phyloP scores from a whole-genome alignment of 306 rosid species.

The Canavalia ensiformis region DNA sequence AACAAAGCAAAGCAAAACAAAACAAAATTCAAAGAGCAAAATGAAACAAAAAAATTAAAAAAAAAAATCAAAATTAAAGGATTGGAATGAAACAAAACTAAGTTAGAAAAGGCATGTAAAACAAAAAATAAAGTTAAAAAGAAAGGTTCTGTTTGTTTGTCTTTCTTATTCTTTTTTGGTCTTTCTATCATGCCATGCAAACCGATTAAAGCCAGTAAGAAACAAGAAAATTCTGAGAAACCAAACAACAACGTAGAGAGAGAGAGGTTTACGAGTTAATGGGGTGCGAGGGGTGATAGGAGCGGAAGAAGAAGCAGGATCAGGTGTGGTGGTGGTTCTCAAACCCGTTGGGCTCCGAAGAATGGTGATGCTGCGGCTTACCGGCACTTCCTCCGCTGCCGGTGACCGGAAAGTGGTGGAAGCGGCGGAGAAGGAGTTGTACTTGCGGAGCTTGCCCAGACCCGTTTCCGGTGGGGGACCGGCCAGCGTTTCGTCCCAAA shows the following conservation, averaged over 20 bases:
- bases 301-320: slow-evolving; percentile 51
- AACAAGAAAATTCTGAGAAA: not conserved
- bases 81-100: too few relatives aligned
- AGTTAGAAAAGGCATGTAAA: too few relatives aligned
- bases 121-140: not conserved
- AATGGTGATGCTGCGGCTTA: slow-evolving; percentile 81
- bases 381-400: slow-evolving; percentile 45
- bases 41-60: too few relatives aligned
- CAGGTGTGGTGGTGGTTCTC: slow-evolving; percentile 36
- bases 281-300: slow-evolving; percentile 70
- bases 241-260: not conserved
- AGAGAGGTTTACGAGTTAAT: slow-evolving; percentile 56
- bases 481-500: slow-evolving; percentile 98
- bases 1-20: too few relatives aligned
- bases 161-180: too few relatives aligned
- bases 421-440: slow-evolving; percentile 57
- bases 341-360: slow-evolving; percentile 45
- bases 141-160: not conserved
- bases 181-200: not conserved
- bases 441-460: slow-evolving; percentile 85
- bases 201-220: slow-evolving; percentile 10
- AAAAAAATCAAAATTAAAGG: too few relatives aligned
- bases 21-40: too few relatives aligned
- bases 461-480: slow-evolving; percentile 96
- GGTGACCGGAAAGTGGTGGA: slow-evolving; percentile 29